Evolutionary conservation across 805 yeast species (phyloP).

Genomic region (Sungouiozyma ichnusensis): DNA sequence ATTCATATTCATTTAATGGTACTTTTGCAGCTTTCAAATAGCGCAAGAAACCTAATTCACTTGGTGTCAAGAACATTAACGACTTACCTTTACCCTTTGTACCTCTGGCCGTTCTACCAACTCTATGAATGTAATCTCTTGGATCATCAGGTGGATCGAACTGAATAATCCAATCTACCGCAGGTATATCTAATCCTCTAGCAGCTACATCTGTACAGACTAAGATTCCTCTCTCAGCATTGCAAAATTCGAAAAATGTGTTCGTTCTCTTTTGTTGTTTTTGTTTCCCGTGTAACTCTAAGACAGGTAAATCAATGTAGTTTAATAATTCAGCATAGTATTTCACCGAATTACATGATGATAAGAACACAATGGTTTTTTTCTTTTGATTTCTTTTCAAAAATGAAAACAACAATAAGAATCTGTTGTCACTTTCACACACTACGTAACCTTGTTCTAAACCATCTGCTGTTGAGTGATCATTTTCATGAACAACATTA

Average conservation of each 20-base stretch:
- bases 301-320: slow-evolving; percentile 92
- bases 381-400: slow-evolving; percentile 86
- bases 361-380: slow-evolving; percentile 85
- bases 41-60: slow-evolving; percentile 87
- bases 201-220: slow-evolving; percentile 99
- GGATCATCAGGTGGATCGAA: slow-evolving; percentile 99
- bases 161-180: slow-evolving; percentile 98
- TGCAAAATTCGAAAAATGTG: slow-evolving; percentile 96
- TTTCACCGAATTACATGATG: slow-evolving; percentile 95
- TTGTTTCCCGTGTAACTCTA: slow-evolving; percentile 95
- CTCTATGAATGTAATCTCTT: slow-evolving; percentile 96
- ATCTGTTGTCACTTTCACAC: slow-evolving; percentile 92
- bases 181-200: slow-evolving; percentile 96
- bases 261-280: slow-evolving; percentile 98
- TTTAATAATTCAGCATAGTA: slow-evolving; percentile 90
- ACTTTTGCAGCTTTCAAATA: slow-evolving; percentile 95
- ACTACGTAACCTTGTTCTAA: slow-evolving; percentile 97
- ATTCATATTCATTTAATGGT: slow-evolving; percentile 94
- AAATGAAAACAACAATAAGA: slow-evolving; percentile 81
- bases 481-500: slow-evolving; percentile 79
- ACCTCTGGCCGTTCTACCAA: slow-evolving; percentile 98
- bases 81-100: slow-evolving; percentile 84
- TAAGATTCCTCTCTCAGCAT: slow-evolving; percentile 87
- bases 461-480: slow-evolving; percentile 88
- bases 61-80: slow-evolving; percentile 88